These are phyloP conservation scores for Leccinum longicurvipes DNA, from an alignment of 768 basidiomycete species.

Conservation along the genomic window DNA sequence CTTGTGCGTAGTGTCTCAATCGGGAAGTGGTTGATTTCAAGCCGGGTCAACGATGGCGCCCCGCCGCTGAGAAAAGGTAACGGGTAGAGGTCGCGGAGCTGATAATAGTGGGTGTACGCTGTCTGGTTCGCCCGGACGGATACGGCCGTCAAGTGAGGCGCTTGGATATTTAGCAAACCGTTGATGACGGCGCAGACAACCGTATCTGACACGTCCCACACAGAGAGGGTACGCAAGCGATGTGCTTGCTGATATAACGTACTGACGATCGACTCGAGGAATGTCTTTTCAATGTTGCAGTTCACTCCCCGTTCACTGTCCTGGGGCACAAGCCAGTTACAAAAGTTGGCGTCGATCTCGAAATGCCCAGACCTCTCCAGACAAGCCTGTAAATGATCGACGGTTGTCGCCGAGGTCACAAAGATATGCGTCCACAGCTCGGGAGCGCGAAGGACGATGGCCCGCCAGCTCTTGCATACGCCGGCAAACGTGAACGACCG, in stretches of 20 bases:
- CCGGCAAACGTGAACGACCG: background rate
- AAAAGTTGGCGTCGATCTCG: constrained; percentile 8
- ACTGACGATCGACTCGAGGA: constrained; percentile 3
- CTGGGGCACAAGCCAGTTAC: constrained; percentile 8
- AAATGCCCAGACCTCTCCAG: constrained; percentile 11
- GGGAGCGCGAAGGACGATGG: constrained; percentile 1
- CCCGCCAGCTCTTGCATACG: constrained; percentile 16
- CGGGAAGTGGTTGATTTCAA: constrained; percentile 17
- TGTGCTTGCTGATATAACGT: constrained; percentile 1
- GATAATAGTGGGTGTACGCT: constrained; percentile 2
- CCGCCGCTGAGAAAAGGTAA: constrained; percentile 14
- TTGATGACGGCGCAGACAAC: constrained; percentile 4
- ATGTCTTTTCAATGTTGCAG: background rate
- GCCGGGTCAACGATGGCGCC: constrained; percentile 7
- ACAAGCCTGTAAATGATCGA: background rate
- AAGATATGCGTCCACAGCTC: constrained; percentile 14
- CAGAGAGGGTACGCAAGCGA: constrained; percentile 6
- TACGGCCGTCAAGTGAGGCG: constrained; percentile 8
- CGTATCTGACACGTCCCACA: constrained; percentile 15
- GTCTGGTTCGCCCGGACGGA: constrained; percentile 12
- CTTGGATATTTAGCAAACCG: background rate
- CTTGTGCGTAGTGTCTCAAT: constrained; percentile 6
- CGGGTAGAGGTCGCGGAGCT: background rate
- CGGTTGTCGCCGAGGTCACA: constrained; percentile 13
- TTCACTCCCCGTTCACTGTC: background rate